phyloP scores from a whole-genome alignment of 768 basidiomycete genomes.

The Calocybe gangraenosa region DNA sequence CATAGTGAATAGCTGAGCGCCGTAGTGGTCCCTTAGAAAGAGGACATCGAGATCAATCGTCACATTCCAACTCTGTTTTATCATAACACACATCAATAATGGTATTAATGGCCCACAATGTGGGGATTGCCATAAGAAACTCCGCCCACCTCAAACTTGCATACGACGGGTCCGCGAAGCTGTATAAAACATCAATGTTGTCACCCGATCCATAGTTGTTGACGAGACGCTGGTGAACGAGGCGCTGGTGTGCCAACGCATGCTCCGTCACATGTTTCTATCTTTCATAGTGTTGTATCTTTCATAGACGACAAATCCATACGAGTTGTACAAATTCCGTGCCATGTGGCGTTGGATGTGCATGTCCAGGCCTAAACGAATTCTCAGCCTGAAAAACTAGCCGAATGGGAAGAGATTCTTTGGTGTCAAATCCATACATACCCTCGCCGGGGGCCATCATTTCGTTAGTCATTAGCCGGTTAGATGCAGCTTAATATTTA shows the following conservation, averaged over 20 bases:
- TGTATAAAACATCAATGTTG: constrained; percentile 90
- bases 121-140: constrained; percentile 82
- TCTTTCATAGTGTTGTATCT: too few species aligned
- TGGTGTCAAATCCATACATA: constrained; percentile 23
- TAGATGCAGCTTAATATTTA: constrained; percentile 95
- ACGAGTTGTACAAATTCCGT: constrained; percentile 90
- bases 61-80: too few species aligned
- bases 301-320: constrained; percentile 87
- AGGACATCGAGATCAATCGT: too few species aligned
- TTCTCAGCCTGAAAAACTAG: constrained; percentile 77
- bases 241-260: constrained; percentile 69
- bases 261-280: constrained; percentile 84
- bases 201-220: constrained; percentile 82
- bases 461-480: constrained; percentile 83
- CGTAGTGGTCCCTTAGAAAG: too few species aligned
- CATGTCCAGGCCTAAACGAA: constrained; percentile 86
- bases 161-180: constrained; percentile 88
- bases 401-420: background rate
- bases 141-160: constrained; percentile 90
- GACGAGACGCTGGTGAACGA: too few species aligned
- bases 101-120: too few species aligned
- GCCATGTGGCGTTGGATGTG: constrained; percentile 77
- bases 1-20: too few species aligned
- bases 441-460: constrained; percentile 98
- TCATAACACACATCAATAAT: too few species aligned